Evolutionary conservation across 2,329 filamentous ascomycete species (phyloP).

Genomic region (Diaporthe nobilis): DNA sequence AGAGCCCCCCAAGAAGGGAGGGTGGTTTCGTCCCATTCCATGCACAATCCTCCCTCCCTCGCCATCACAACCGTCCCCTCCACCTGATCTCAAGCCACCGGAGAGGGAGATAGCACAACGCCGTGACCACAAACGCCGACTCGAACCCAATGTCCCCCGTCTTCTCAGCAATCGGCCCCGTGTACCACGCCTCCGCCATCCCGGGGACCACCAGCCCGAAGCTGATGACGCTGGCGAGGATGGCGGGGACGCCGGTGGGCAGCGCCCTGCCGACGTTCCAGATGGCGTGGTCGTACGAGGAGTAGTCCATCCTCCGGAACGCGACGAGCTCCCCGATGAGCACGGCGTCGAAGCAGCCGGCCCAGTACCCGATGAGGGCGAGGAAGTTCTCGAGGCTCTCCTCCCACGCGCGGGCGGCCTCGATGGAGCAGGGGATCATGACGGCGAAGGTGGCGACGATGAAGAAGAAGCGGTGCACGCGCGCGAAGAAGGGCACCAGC

Average conservation of each 20-base stretch:
- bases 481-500: constrained; percentile 68
- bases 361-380: constrained; percentile 72
- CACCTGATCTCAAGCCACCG: constrained; percentile 60
- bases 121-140: constrained; percentile 68
- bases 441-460: constrained; percentile 70
- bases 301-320: constrained; percentile 61
- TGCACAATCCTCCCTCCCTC: background rate
- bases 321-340: constrained; percentile 63
- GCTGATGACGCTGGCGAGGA: constrained; percentile 60
- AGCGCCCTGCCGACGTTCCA: constrained; percentile 63
- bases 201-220: constrained; percentile 69
- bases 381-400: constrained; percentile 70
- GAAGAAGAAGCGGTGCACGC: constrained; percentile 70
- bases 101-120: constrained; percentile 62
- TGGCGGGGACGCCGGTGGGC: constrained; percentile 62
- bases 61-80: constrained; percentile 39
- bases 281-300: constrained; percentile 60
- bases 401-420: constrained; percentile 70
- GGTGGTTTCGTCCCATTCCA: background rate
- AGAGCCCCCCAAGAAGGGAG: background rate
- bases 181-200: constrained; percentile 74
- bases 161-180: constrained; percentile 69
- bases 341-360: constrained; percentile 67
- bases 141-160: constrained; percentile 78
- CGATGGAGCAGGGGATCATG: constrained; percentile 71